phyloP scores from a whole-genome alignment of 1,284 basidiomycete species.

The Agaricales sp. region DNA sequence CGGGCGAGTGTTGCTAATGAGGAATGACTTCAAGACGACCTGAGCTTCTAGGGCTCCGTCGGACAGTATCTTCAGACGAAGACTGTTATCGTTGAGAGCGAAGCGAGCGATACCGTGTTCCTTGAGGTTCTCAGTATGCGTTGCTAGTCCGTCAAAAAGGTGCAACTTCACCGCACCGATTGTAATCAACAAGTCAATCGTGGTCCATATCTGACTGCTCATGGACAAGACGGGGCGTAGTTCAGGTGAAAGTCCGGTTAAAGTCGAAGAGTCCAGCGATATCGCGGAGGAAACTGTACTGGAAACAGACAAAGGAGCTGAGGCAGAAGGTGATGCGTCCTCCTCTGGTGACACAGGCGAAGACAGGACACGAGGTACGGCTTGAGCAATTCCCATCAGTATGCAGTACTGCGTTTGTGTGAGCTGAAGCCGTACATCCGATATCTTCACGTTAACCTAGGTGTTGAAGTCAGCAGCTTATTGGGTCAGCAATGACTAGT shows the following conservation, averaged over 20 bases:
- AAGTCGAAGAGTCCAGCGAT: constrained; percentile 7
- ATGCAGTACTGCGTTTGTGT: constrained; percentile 88
- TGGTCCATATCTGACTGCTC: constrained; percentile 39
- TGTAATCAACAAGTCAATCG: constrained; percentile 70
- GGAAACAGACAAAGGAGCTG: not conserved
- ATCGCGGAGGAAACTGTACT: constrained; percentile 6
- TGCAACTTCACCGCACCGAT: constrained; percentile 80
- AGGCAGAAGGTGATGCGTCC: constrained; percentile 16
- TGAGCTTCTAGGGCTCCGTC: constrained; percentile 84
- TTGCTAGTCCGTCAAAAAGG: constrained; percentile 73
- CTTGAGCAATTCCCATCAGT: constrained; percentile 61
- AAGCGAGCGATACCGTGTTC: constrained; percentile 83
- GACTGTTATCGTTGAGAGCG: constrained; percentile 69
- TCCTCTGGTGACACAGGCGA: constrained; percentile 22
- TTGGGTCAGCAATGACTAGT: not conserved
- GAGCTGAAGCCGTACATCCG: constrained; percentile 84
- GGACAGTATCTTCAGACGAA: constrained; percentile 79
- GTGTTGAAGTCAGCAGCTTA: not conserved
- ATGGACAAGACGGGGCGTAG: constrained; percentile 22
- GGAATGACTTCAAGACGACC: constrained; percentile 82
- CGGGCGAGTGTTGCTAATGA: constrained; percentile 81
- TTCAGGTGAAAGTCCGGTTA: constrained; percentile 45
- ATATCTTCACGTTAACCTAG: constrained; percentile 40
- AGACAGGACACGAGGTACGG: constrained; percentile 65
- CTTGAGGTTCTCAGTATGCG: constrained; percentile 50